These are phyloP conservation scores for Penicillium sp. DNA, from an alignment of 2,329 filamentous ascomycete species.

Conservation along the genomic window DNA sequence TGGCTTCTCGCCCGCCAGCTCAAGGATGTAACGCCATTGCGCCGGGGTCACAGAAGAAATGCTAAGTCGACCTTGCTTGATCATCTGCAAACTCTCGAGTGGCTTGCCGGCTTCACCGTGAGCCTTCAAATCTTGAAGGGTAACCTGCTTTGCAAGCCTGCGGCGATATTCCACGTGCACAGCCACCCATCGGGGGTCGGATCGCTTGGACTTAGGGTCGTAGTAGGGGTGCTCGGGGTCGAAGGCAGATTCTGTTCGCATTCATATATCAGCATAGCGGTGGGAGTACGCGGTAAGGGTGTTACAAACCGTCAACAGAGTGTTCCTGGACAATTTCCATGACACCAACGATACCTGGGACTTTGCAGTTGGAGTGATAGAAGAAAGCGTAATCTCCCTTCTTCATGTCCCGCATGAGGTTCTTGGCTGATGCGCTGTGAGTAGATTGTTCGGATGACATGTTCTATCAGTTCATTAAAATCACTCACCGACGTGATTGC, in stretches of 20 bases:
- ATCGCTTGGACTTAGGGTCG: constrained; percentile 70
- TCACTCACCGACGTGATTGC: constrained; percentile 43
- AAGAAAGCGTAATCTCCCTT: constrained; percentile 92
- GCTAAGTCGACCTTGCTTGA: constrained; percentile 80
- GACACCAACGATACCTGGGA: constrained; percentile 80
- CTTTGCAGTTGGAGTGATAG: constrained; percentile 93
- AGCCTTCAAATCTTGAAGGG: constrained; percentile 69
- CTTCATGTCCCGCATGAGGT: constrained; percentile 90
- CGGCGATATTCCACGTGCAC: constrained; percentile 85
- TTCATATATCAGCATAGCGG: constrained; percentile 9
- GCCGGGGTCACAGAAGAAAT: constrained; percentile 57
- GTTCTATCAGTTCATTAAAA: background rate
- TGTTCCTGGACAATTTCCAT: constrained; percentile 90
- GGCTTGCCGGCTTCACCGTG: constrained; percentile 58
- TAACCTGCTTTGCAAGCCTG: constrained; percentile 74
- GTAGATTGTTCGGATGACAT: background rate
- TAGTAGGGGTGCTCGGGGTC: constrained; percentile 77
- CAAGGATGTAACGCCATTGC: constrained; percentile 53
- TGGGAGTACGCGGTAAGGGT: constrained; percentile 21
- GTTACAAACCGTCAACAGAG: constrained; percentile 69
- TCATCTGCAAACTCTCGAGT: constrained; percentile 75
- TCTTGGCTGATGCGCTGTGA: constrained; percentile 61
- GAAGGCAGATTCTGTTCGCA: constrained; percentile 63
- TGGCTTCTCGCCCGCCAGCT: constrained; percentile 39
- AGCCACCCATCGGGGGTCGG: constrained; percentile 78